These are phyloP conservation scores for Colletotrichum phormii DNA, from an alignment of 2,329 filamentous ascomycete species.

Conservation along the genomic window DNA sequence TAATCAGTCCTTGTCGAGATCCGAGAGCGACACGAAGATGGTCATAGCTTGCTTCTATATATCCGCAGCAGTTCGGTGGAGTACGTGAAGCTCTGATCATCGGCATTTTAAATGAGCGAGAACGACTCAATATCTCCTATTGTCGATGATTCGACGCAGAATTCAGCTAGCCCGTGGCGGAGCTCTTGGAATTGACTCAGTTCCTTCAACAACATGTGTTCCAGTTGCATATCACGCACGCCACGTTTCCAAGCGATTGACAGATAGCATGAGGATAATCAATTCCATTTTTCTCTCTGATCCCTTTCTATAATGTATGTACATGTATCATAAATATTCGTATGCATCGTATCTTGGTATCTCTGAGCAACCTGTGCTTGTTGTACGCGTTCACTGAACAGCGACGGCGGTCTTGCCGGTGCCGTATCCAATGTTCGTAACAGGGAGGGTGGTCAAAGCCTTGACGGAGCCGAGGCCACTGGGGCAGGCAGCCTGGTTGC, in stretches of 20 bases:
- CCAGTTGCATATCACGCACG: no score
- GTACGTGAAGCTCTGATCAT: neutral
- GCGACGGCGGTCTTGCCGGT: conserved; percentile 52
- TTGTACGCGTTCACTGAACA: conserved; percentile 16
- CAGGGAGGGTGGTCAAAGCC: conserved; percentile 50
- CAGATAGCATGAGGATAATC: neutral
- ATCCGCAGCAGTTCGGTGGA: neutral
- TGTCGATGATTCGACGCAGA: neutral
- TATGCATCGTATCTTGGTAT: conserved; percentile 27
- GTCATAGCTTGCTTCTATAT: neutral
- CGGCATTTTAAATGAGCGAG: neutral
- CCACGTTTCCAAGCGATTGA: neutral
- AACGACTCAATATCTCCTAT: neutral
- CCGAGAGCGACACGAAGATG: neutral
- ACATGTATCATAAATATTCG: conserved; percentile 34
- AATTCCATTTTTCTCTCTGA: neutral
- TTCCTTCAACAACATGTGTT: neutral
- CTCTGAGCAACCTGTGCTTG: conserved; percentile 6
- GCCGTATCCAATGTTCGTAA: conserved; percentile 64
- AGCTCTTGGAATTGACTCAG: neutral
- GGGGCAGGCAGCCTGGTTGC: conserved; percentile 65
- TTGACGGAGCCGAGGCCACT: conserved; percentile 52
- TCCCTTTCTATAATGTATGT: conserved; percentile 24
- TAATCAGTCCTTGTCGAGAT: neutral
- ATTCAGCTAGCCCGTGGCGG: neutral